These are phyloP conservation scores for Pseudophaeomoniella oleicola DNA, from an alignment of 2,329 filamentous ascomycete species.

Conservation along the genomic window DNA sequence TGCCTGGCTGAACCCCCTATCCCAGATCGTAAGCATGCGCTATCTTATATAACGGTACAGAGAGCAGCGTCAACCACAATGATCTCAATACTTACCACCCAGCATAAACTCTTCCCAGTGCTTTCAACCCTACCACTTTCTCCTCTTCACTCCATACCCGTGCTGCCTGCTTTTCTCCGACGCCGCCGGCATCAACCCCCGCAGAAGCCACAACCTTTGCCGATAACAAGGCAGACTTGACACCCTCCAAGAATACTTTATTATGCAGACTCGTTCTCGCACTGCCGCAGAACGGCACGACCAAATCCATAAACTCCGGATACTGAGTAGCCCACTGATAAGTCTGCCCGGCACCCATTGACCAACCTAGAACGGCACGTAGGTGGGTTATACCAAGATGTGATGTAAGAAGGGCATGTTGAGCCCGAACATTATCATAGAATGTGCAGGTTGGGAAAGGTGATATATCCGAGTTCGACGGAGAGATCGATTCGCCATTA, in stretches of 20 bases:
- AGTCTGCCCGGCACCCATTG: conserved; percentile 55
- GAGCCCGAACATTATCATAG: conserved; percentile 56
- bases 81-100: conserved; percentile 43
- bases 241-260: conserved; percentile 51
- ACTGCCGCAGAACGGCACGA: conserved; percentile 51
- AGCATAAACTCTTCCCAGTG: conserved; percentile 60
- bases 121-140: conserved; percentile 46
- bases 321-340: conserved; percentile 51
- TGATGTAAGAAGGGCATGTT: conserved; percentile 51
- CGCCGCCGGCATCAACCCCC: conserved; percentile 33
- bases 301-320: conserved; percentile 50
- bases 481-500: conserved; percentile 53
- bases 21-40: no score
- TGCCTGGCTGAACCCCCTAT: conserved; percentile 53
- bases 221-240: conserved; percentile 45
- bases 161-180: conserved; percentile 22
- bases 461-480: conserved; percentile 43
- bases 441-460: conserved; percentile 50
- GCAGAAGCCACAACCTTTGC: conserved; percentile 39
- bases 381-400: conserved; percentile 46
- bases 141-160: conserved; percentile 39
- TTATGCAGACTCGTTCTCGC: conserved; percentile 53
- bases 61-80: no score
- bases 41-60: no score
- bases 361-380: conserved; percentile 52